Conservation (phyloP, 2,329 filamentous ascomycete genomes). For the Penicillium sp. region DNA sequence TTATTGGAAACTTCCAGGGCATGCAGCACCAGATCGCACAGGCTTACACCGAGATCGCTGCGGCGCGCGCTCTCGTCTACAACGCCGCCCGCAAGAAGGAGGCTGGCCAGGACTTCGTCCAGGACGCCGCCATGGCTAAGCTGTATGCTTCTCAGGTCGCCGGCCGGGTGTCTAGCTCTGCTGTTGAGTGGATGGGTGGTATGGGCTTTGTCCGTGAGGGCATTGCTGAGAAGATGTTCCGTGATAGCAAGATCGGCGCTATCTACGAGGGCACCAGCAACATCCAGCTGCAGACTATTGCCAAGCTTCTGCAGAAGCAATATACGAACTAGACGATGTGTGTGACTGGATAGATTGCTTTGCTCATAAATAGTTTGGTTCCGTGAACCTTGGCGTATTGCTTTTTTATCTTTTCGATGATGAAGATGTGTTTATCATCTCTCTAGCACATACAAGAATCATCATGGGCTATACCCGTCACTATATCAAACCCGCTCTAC, state of each 20-base stretch:
- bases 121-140: conserved; percentile 97
- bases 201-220: conserved; percentile 99
- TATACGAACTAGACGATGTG: conserved; percentile 55
- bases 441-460: background rate
- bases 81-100: conserved; percentile 98
- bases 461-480: background rate
- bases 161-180: conserved; percentile 76
- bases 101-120: conserved; percentile 90
- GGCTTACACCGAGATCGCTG: conserved; percentile 88
- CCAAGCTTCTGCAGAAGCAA: conserved; percentile 66
- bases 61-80: conserved; percentile 88
- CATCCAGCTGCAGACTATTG: conserved; percentile 69
- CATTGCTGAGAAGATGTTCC: conserved; percentile 94
- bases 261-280: conserved; percentile 85
- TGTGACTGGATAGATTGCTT: background rate
- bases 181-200: conserved; percentile 98
- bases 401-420: background rate
- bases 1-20: conserved; percentile 95
- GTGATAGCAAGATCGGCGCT: conserved; percentile 97
- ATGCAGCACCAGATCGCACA: conserved; percentile 99
- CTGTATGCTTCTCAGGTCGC: conserved; percentile 92
- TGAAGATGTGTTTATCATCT: background rate
- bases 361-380: conserved; percentile 9
- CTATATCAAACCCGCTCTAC: background rate
- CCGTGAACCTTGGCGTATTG: background rate